Evolutionary conservation across 2,329 filamentous ascomycete genomes (phyloP), one percentile per base, ranked within the genome.

Genomic region (Geosmithia morbida): DNA sequence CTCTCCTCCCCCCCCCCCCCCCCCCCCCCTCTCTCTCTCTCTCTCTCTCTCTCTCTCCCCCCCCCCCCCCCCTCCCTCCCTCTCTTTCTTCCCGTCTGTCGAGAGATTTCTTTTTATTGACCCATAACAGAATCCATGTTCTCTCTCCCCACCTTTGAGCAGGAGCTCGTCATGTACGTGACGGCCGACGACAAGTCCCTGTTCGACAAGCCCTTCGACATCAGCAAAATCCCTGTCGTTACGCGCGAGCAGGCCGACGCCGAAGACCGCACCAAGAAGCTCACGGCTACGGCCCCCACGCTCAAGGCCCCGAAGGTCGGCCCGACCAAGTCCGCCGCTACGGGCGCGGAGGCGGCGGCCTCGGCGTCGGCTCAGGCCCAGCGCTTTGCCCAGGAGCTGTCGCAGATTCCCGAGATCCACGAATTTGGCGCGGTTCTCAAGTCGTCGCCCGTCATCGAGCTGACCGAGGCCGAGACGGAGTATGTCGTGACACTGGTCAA

Each of bases 161-260:
- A 97, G 62, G 89, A 97, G 62, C 81, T 98, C 46, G 89, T 96
- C 55, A 85, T 94, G 79, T 98, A 98, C 59, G 90, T 98, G 56
- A 95, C 89, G 17, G 88, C 89, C 13, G 86, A 88, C 47, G 87
- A 92, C 59, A 88, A 89, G 64, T 79, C 83, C 41, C 86, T 84
- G 0, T 98, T 97, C 57, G 77, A 83, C 41, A 71, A 72, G 33
- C 83, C 92, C 7, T 98, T 98, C 71, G 90, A 97, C 61, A 83
- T 98, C 58, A 80, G 83, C 57, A 83, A 84, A 59, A 85, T 98
- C 43, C 92, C 92, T 4, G 81, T 96, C 44, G 92, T 98, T 54
- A 95, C 88, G 18, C 82, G 92, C 50, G 92, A 97, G 65, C 88
- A 98, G 69, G 90, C 90, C 51, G 83, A 96, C 57, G 92, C 92